A percentile compares a stretch with the other conserved stretches of the same genome.
Evolutionary conservation across 2,329 filamentous ascomycete genomes (phyloP).

Genomic region (Penicillium sp.): DNA sequence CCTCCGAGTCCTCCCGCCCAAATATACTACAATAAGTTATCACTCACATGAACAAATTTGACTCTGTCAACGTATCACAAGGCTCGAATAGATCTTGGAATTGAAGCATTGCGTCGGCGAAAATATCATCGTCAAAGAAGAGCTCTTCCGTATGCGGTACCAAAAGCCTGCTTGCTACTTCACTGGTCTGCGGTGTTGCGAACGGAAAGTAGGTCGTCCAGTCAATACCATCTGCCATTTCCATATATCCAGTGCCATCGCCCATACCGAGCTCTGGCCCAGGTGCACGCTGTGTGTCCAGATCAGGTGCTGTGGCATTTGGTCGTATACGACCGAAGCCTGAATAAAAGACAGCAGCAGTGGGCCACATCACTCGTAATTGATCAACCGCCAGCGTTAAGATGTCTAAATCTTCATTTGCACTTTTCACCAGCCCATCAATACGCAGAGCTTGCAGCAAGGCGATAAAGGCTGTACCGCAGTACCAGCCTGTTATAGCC

Average conservation of each 20-base stretch:
- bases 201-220: constrained; percentile 43
- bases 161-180: constrained; percentile 14
- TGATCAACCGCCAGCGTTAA: constrained; percentile 38
- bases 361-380: constrained; percentile 42
- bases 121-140: constrained; percentile 16
- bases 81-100: constrained; percentile 17
- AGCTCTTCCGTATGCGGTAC: constrained; percentile 16
- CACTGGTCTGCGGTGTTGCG: constrained; percentile 36
- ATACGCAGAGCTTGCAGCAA: constrained; percentile 45
- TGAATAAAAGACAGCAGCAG: constrained; percentile 39
- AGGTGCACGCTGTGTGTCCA: constrained; percentile 7
- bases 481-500: constrained; percentile 51
- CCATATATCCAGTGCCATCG: constrained; percentile 14
- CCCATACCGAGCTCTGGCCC: constrained; percentile 16
- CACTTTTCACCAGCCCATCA: constrained; percentile 33
- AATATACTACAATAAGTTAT: not conserved
- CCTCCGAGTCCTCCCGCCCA: no score
- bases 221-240: constrained; percentile 31
- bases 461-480: constrained; percentile 48
- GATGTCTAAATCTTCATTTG: constrained; percentile 40
- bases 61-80: constrained; percentile 10
- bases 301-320: constrained; percentile 30
- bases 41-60: constrained; percentile 6
- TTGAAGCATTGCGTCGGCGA: constrained; percentile 15
- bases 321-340: constrained; percentile 24